A percentile compares a stretch with the other conserved stretches of the same genome.
phyloP scores from a whole-genome alignment of 2,329 filamentous ascomycete species.

The Cephalotrichum gorgonifer region DNA sequence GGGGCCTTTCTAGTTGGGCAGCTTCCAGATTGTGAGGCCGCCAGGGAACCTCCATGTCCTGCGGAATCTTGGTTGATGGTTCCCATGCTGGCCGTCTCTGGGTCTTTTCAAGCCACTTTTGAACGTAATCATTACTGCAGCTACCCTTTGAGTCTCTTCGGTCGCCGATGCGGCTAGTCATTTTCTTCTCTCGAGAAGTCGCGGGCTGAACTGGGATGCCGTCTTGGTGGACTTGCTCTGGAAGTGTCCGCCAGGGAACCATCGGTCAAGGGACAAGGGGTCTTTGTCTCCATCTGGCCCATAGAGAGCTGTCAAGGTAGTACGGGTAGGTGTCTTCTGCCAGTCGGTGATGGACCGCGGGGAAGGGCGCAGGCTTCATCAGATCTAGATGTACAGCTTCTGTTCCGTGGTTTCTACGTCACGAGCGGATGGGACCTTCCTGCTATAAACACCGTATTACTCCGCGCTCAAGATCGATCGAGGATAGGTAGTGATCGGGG shows the following conservation, averaged over 20 bases:
- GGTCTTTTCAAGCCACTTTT: conserved; percentile 1
- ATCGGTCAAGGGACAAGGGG: not conserved
- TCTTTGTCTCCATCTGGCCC: not conserved
- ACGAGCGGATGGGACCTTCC: not conserved
- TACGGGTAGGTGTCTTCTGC: not conserved
- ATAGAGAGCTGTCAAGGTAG: not conserved
- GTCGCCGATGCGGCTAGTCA: not conserved
- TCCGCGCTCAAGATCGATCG: not conserved
- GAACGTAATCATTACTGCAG: conserved; percentile 1
- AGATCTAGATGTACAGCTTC: not conserved
- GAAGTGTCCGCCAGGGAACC: not conserved
- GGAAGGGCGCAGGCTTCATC: not conserved
- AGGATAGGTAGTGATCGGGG: no score
- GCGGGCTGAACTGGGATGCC: not conserved
- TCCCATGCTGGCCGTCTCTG: conserved; percentile 4
- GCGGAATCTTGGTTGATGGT: not conserved
- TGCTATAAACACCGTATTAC: not conserved
- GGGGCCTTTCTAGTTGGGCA: not conserved
- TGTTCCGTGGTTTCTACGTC: not conserved
- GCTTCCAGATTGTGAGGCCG: not conserved
- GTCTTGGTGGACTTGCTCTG: not conserved
- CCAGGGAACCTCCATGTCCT: not conserved
- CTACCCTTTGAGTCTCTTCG: not conserved
- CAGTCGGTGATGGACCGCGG: not conserved
- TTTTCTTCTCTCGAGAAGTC: not conserved